Percentiles rank a stretch among this genome's conserved stretches.
These are phyloP conservation scores for Styphnolobium japonicum DNA, from an alignment of 306 rosid genomes.

Conservation along the genomic window DNA sequence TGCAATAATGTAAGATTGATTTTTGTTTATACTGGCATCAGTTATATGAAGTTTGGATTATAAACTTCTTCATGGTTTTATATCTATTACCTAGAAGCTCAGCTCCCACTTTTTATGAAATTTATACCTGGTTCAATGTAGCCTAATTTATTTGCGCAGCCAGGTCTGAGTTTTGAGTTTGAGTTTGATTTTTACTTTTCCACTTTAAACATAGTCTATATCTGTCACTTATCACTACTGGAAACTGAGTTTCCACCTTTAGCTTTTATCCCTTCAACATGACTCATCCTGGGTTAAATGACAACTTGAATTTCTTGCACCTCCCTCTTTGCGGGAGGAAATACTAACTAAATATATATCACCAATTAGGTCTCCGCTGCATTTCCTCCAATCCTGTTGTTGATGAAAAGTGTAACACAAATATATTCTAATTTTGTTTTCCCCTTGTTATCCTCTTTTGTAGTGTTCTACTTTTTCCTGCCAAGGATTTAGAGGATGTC, in stretches of 20 bases:
- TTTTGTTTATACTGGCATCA: background rate
- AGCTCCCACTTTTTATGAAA: slow-evolving; percentile 3
- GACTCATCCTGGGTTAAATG: background rate
- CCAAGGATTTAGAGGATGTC: background rate
- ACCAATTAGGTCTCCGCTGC: background rate
- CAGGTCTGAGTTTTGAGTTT: no score
- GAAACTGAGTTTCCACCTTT: background rate
- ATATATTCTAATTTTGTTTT: background rate
- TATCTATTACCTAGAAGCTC: background rate
- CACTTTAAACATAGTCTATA: background rate
- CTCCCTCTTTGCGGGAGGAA: background rate
- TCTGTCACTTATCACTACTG: background rate
- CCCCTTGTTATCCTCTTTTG: background rate
- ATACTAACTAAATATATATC: background rate
- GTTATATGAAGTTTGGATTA: background rate
- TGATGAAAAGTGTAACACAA: background rate
- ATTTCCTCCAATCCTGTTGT: background rate
- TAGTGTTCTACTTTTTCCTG: background rate
- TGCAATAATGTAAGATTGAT: background rate
- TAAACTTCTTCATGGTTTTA: background rate
- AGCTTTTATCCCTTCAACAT: background rate
- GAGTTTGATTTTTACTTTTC: background rate
- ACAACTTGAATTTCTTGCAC: background rate
- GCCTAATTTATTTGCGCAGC: background rate
- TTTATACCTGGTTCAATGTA: background rate